A percentile compares a stretch with the other conserved stretches of the same genome.
phyloP scores from a whole-genome alignment of 176 grass and related monocot species.

The Phoenix dactylifera region DNA sequence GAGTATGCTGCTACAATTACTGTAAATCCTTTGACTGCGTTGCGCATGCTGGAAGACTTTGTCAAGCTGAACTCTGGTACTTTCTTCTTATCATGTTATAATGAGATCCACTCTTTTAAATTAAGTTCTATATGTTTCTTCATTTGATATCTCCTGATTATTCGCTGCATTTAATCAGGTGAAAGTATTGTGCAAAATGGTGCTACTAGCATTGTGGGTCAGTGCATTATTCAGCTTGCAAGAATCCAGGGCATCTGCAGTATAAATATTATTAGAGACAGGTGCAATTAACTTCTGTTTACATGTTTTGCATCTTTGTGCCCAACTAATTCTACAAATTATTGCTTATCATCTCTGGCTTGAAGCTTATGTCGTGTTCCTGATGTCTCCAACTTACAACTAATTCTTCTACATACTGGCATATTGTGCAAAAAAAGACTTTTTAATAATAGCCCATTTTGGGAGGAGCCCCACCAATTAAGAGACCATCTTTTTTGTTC shows the following conservation, averaged over 20 bases:
- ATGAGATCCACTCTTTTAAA: neutral
- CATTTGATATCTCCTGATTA: neutral
- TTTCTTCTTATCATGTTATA: neutral
- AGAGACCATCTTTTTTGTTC: no score
- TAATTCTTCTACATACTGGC: no score
- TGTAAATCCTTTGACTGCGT: conserved; percentile 69
- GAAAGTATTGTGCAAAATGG: conserved; percentile 84
- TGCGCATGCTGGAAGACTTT: conserved; percentile 73
- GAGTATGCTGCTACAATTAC: conserved; percentile 75
- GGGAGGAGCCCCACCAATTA: no score
- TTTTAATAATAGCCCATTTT: no score
- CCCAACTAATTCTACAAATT: no score
- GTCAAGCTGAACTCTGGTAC: conserved; percentile 56
- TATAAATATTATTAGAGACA: conserved; percentile 91
- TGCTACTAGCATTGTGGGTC: conserved; percentile 78
- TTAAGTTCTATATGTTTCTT: conserved; percentile 6
- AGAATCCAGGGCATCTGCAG: conserved; percentile 46
- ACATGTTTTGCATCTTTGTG: no score
- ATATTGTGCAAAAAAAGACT: no score
- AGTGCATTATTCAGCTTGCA: conserved; percentile 79
- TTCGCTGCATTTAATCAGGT: conserved; percentile 34
- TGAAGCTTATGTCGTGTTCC: no score
- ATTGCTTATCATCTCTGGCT: no score
- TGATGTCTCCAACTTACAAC: no score
- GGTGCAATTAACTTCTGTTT: conserved; percentile 20